Percentiles rank a stretch among this genome's conserved stretches.
Conservation (phyloP, 139 green algal species). For the Coccomyxa sp. region DNA sequence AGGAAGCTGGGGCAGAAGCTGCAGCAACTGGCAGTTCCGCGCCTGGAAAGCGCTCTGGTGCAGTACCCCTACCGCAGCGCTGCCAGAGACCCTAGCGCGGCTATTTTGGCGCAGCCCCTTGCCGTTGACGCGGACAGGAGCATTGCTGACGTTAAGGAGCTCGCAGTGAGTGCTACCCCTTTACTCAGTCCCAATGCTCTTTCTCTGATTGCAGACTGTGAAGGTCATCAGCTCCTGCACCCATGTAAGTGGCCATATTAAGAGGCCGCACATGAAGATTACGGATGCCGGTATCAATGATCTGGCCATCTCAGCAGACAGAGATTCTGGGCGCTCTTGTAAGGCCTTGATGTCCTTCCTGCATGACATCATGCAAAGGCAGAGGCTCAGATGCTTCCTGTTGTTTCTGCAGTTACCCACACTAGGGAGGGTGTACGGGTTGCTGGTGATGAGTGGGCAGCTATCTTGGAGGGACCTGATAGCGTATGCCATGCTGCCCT, state of each 20-base stretch:
- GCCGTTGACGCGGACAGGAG: constrained; percentile 1
- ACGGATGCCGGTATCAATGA: too few relatives aligned
- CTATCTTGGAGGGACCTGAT: constrained; percentile 2
- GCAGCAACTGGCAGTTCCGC: background rate
- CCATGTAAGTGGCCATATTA: too few relatives aligned
- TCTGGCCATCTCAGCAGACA: too few relatives aligned
- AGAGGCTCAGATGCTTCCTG: too few relatives aligned
- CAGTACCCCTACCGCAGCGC: background rate
- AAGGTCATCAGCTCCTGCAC: too few relatives aligned
- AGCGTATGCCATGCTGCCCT: constrained; percentile 2
- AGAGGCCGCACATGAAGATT: too few relatives aligned
- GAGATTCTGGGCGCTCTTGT: too few relatives aligned
- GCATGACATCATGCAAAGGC: too few relatives aligned
- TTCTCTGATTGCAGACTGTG: too few relatives aligned
- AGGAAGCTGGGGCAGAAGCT: background rate
- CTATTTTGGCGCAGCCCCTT: background rate
- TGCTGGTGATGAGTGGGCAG: background rate
- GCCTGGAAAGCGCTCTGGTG: background rate
- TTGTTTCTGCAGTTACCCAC: constrained; percentile 6
- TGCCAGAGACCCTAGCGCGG: background rate
- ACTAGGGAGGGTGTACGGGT: background rate
- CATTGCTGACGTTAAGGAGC: background rate
- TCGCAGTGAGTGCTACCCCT: constrained; percentile 11
- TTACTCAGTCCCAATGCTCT: too few relatives aligned
- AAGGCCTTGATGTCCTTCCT: too few relatives aligned